Evolutionary conservation across 148 eudicot species (phyloP).

Genomic region (Amaranthus hypochondriacus): DNA sequence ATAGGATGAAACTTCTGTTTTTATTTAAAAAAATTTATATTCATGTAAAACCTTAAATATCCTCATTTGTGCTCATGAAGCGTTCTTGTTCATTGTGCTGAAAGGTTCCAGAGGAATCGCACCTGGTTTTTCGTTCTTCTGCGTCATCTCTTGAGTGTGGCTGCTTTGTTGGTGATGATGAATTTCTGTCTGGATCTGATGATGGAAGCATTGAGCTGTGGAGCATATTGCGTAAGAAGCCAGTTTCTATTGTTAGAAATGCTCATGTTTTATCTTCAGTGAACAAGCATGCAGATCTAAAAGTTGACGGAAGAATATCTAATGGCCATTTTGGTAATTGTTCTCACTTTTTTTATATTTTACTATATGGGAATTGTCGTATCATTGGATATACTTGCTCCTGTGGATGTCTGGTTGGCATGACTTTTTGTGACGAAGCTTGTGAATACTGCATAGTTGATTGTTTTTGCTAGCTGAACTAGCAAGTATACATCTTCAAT

Average conservation of each 20-base stretch:
- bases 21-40: no score
- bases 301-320: conserved; percentile 34
- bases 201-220: conserved; percentile 97
- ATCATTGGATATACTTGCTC: neutral
- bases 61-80: neutral
- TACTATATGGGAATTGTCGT: neutral
- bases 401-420: neutral
- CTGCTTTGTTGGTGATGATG: conserved; percentile 78
- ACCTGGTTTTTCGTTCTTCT: conserved; percentile 72
- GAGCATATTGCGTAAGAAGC: conserved; percentile 72
- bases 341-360: neutral
- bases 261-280: conserved; percentile 51
- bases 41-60: neutral
- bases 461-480: neutral
- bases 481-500: neutral
- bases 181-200: conserved; percentile 88
- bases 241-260: conserved; percentile 75
- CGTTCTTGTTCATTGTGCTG: conserved; percentile 7
- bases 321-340: conserved; percentile 68
- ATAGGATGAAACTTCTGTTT: no score
- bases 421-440: neutral
- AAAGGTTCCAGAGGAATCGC: conserved; percentile 94
- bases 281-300: conserved; percentile 25
- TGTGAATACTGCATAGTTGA: neutral
- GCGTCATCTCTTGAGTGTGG: conserved; percentile 83